These are phyloP conservation scores for Fusarium haematococcum DNA, from an alignment of 2,329 filamentous ascomycete species.

Conservation along the genomic window DNA sequence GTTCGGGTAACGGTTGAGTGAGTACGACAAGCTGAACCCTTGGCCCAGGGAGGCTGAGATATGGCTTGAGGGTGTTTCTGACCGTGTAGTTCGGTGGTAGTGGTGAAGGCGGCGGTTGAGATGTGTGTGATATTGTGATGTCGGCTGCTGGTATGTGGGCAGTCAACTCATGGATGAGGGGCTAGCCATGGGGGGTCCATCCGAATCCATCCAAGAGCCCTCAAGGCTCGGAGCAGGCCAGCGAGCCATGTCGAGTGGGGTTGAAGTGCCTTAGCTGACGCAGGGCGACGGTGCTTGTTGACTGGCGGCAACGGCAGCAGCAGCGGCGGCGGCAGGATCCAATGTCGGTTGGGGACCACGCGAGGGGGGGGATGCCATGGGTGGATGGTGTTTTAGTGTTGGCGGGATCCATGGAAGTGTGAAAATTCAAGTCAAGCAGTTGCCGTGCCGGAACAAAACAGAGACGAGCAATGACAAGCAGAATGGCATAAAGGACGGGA, in stretches of 20 bases:
- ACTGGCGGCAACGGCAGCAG: background rate
- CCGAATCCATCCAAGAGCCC: slow-evolving; percentile 22
- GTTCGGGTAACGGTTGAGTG: slow-evolving; percentile 15
- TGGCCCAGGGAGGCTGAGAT: slow-evolving; percentile 3
- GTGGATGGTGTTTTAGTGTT: slow-evolving; percentile 33
- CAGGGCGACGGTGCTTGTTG: slow-evolving; percentile 19
- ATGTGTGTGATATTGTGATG: slow-evolving; percentile 37
- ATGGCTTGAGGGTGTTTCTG: slow-evolving; percentile 24
- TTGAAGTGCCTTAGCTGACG: slow-evolving; percentile 33
- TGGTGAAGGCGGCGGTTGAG: slow-evolving; percentile 27
- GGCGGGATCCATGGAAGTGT: slow-evolving; percentile 3
- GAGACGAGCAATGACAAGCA: background rate
- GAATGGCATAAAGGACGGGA: slow-evolving; percentile 8
- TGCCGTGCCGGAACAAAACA: background rate
- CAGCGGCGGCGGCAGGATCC: background rate
- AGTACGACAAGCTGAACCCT: slow-evolving; percentile 14
- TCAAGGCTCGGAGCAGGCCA: slow-evolving; percentile 9
- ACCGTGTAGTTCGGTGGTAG: slow-evolving; percentile 10
- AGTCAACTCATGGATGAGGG: slow-evolving; percentile 44
- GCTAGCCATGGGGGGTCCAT: slow-evolving; percentile 37
- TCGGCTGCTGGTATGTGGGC: slow-evolving; percentile 39
- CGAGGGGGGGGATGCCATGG: slow-evolving; percentile 24
- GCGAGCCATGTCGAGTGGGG: slow-evolving; percentile 34
- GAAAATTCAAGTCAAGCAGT: slow-evolving; percentile 31
- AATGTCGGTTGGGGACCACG: slow-evolving; percentile 16